phyloP scores from a whole-genome alignment of 306 rosid genomes.

The Crotalaria pallida region DNA sequence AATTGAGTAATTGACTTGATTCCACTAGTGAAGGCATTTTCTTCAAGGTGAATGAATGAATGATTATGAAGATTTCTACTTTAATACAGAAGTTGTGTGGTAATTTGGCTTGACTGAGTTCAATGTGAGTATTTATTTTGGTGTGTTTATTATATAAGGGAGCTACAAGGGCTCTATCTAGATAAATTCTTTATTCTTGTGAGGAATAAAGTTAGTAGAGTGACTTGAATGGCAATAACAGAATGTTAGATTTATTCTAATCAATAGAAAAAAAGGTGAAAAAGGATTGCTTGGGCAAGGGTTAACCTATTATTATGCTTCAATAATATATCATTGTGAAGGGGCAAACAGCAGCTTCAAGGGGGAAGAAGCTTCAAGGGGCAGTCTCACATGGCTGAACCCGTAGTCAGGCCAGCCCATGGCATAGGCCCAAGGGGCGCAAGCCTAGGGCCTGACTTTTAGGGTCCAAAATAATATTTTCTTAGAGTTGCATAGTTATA shows the following conservation, averaged over 20 bases:
- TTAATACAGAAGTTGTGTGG: neutral
- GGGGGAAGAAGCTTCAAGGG: neutral
- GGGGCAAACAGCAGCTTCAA: neutral
- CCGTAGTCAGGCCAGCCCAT: no score
- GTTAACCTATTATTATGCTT: conserved; percentile 16
- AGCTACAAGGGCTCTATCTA: neutral
- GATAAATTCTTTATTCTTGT: no score
- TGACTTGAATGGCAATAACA: conserved; percentile 26
- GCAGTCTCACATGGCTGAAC: neutral
- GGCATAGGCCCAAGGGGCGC: no score
- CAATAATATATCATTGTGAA: neutral
- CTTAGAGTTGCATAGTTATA: no score
- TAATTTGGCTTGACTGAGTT: neutral
- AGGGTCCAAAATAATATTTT: no score
- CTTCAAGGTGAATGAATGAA: neutral
- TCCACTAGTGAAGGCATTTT: conserved; percentile 31
- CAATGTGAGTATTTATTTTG: neutral
- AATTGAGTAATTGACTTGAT: conserved; percentile 25
- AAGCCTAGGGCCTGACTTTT: no score
- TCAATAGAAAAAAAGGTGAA: neutral
- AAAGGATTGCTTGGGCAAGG: conserved; percentile 30
- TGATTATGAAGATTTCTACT: neutral
- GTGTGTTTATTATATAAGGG: neutral
- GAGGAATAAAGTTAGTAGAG: conserved; percentile 22
- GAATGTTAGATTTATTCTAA: conserved; percentile 1